Conservation (phyloP, 1,284 basidiomycete species). For the Cystobasidium slooffiae region DNA sequence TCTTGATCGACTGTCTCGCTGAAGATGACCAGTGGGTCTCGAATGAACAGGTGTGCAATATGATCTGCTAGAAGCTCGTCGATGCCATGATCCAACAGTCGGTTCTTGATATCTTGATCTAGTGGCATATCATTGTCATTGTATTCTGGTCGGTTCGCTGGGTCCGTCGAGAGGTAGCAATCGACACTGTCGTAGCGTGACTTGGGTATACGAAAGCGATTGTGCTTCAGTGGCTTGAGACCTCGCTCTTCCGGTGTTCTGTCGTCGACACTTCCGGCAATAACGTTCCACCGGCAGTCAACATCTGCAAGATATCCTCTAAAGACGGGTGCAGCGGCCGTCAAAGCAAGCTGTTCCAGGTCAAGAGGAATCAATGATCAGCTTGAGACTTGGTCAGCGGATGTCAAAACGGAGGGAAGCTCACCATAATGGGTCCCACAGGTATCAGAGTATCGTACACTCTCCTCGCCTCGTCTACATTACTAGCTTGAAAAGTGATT, state of each 20-base stretch:
- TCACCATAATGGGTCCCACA: constrained; percentile 88
- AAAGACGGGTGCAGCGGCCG: constrained; percentile 91
- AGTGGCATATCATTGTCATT: constrained; percentile 86
- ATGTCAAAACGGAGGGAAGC: constrained; percentile 49
- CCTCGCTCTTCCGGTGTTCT: constrained; percentile 93
- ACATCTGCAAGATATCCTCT: constrained; percentile 94
- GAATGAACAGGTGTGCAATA: constrained; percentile 93
- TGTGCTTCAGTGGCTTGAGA: constrained; percentile 76
- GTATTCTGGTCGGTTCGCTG: constrained; percentile 86
- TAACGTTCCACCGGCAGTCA: constrained; percentile 98
- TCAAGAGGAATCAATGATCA: constrained; percentile 21
- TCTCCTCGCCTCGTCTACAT: constrained; percentile 84
- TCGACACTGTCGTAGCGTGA: constrained; percentile 96
- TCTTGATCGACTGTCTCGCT: constrained; percentile 93
- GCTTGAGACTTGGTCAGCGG: neutral
- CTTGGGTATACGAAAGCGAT: constrained; percentile 82
- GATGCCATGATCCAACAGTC: constrained; percentile 76
- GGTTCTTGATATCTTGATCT: constrained; percentile 72
- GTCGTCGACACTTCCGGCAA: constrained; percentile 95
- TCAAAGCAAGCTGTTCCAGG: constrained; percentile 75
- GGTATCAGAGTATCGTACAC: constrained; percentile 95
- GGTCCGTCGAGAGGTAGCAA: constrained; percentile 85
- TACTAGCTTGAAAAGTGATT: constrained; percentile 95
- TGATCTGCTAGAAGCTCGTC: constrained; percentile 88
- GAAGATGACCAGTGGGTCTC: constrained; percentile 94